Evolutionary conservation across 345 rosid genomes (phyloP).

Genomic region (Euphorbia peplus): DNA sequence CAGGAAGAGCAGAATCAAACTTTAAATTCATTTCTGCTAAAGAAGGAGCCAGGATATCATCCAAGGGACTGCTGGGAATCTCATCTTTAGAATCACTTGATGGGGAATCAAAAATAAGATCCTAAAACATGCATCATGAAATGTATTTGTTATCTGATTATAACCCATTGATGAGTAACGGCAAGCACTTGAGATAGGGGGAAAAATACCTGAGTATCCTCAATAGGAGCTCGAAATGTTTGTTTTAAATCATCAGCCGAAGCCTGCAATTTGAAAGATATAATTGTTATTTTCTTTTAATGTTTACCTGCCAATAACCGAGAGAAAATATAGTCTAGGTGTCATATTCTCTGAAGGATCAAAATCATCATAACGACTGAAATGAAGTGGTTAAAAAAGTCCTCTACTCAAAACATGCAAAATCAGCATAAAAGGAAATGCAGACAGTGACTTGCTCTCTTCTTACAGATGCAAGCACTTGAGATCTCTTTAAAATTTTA

Average conservation of each 20-base stretch:
- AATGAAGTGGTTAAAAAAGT: neutral
- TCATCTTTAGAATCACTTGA: slow-evolving; percentile 46
- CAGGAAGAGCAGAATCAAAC: slow-evolving; percentile 52
- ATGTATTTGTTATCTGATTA: neutral
- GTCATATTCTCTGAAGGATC: slow-evolving; percentile 1
- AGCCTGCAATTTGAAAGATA: slow-evolving; percentile 32
- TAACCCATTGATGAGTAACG: neutral
- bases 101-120: slow-evolving; percentile 49
- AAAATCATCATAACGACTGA: neutral
- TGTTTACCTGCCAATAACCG: neutral
- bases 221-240: slow-evolving; percentile 47
- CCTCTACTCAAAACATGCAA: neutral
- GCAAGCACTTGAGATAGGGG: neutral
- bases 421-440: neutral
- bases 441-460: neutral
- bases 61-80: slow-evolving; percentile 44
- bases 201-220: slow-evolving; percentile 52
- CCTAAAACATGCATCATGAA: slow-evolving; percentile 36
- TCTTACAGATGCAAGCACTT: neutral
- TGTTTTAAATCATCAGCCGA: slow-evolving; percentile 29
- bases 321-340: neutral
- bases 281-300: neutral
- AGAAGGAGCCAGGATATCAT: slow-evolving; percentile 74
- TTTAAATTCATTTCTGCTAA: slow-evolving; percentile 64
- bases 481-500: neutral